Base-by-base conservation (phyloP, 306 rosid genomes). In the Malus sieversii region DNA sequence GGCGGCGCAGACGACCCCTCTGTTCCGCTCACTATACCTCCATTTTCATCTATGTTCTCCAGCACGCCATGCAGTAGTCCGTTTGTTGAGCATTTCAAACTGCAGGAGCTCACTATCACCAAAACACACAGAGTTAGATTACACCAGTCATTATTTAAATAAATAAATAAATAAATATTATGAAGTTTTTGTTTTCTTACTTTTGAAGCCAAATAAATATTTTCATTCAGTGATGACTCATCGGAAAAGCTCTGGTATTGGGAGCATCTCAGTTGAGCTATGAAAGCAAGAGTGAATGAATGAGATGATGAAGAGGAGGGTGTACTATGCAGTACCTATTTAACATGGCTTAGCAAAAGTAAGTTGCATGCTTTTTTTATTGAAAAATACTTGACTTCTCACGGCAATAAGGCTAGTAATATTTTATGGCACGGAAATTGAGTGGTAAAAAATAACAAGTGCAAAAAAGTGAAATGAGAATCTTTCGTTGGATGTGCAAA, bases 21-120 rank as follows among this genome's bases (percentile, higher is more conserved):
- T 27, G 80, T 71, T 85, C 87, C 82, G 66, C n/a, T 83, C 12
- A 82, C 77, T 51, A 91, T 80, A 70, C 82, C 79, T 66, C 83
- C 80, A 74, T 87, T 87, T 84, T 95, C 98, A 51, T 92, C 97
- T 77, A 92, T 92, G 83, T 88, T 92, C 81, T 89, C 90, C 69
- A 90, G 84, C 83, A 77, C 82, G 66, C 76, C 82, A 77, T 73
- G 79, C 75, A 80, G 19, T 13, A 15, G 19, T 14, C 38, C 81
- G 20, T 44, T 30, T 48, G 45, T 62, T n/a, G 89, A 77, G 86
- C 91, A 81, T 72, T 85, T 90, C 72, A 91, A 25, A 44, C 71
- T 76, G 62, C 81, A 83, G 29, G 89, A 82, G 74, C 87, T 90
- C 96, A 90, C 97, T 90, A 81, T 30, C 65, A 77, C 68, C 79